Percentiles rank a stretch among this genome's conserved stretches.
phyloP scores from a whole-genome alignment of 306 rosid species.

The Begonia masoniana region DNA sequence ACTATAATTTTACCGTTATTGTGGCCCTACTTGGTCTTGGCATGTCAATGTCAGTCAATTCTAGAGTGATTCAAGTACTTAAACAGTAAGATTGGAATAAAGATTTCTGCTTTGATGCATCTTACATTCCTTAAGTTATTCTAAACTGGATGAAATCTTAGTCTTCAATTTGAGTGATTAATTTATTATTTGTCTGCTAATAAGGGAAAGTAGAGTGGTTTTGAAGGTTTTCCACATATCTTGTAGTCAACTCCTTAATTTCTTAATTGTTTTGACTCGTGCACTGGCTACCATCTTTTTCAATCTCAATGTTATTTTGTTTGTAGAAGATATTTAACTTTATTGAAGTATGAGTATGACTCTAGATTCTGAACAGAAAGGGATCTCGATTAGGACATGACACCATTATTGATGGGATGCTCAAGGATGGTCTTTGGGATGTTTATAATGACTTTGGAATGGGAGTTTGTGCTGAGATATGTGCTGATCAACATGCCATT shows the following conservation, averaged over 20 bases:
- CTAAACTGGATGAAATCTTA: neutral
- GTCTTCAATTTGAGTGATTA: neutral
- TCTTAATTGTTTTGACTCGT: too few species aligned
- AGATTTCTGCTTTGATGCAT: neutral
- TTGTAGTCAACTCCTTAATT: too few species aligned
- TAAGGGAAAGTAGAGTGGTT: too few species aligned
- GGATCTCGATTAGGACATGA: conserved; percentile 88
- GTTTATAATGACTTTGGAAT: conserved; percentile 77
- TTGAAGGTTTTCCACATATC: too few species aligned
- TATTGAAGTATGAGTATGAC: conserved; percentile 1
- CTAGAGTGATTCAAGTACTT: too few species aligned
- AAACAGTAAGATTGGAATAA: neutral
- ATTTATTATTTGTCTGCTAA: neutral
- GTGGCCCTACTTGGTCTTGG: too few species aligned
- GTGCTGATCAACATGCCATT: conserved; percentile 55
- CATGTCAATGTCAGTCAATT: too few species aligned
- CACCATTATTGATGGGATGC: conserved; percentile 76
- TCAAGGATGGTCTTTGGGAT: conserved; percentile 97
- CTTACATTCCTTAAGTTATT: neutral
- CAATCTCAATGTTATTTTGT: too few species aligned
- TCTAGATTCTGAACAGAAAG: conserved; percentile 34
- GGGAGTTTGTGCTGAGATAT: conserved; percentile 84
- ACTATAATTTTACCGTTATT: too few species aligned
- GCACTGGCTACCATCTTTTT: too few species aligned
- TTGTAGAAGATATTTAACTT: too few species aligned